Evolutionary conservation across 768 basidiomycete genomes (phyloP).

Genomic region (Lentinula sp.): DNA sequence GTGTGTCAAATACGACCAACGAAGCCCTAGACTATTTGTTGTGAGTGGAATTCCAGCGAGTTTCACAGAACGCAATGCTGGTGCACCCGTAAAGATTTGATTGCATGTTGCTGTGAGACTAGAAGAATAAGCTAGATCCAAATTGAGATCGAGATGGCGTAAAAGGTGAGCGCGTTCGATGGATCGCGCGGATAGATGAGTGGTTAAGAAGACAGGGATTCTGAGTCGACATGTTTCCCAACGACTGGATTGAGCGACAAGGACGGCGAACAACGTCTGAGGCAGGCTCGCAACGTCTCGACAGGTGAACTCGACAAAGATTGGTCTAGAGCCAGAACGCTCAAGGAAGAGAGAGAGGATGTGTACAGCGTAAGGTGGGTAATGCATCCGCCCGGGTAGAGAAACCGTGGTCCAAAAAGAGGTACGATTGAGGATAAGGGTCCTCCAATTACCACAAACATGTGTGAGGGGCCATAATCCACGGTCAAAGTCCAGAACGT

Average conservation of each 20-base stretch:
- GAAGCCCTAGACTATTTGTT: background rate
- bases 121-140: background rate
- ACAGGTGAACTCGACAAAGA: background rate
- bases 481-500: background rate
- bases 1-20: background rate
- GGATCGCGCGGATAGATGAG: background rate
- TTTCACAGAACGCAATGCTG: background rate
- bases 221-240: background rate
- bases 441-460: background rate
- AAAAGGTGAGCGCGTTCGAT: background rate
- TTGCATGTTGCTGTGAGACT: background rate
- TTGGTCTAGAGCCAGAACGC: background rate
- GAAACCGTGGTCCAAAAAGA: background rate
- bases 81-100: background rate
- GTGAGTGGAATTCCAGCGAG: background rate
- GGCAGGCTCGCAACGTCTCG: background rate
- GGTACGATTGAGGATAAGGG: background rate
- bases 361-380: background rate
- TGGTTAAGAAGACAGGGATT: background rate
- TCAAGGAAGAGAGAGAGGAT: background rate
- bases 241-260: background rate
- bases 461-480: conserved; percentile 2
- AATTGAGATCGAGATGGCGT: background rate
- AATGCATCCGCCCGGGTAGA: background rate
- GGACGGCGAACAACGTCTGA: background rate